phyloP scores from a whole-genome alignment of 441 rosid genomes.

The Euphorbia celastroides region DNA sequence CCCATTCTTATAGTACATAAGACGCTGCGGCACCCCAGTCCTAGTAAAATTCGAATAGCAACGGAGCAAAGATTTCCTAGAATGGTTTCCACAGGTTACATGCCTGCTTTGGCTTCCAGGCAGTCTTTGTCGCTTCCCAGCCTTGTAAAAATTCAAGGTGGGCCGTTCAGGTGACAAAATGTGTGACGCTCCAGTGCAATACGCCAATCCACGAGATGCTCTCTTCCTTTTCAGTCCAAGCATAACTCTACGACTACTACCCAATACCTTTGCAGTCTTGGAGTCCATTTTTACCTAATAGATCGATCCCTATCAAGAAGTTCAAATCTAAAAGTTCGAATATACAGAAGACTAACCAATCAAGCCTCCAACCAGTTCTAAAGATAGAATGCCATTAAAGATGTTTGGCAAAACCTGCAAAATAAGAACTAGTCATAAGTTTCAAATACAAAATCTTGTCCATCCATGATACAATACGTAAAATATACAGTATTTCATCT shows the following conservation, averaged over 20 bases:
- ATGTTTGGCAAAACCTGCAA: slow-evolving; percentile 30
- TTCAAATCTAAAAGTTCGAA: slow-evolving; percentile 39
- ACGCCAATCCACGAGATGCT: slow-evolving; percentile 32
- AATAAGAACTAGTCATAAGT: slow-evolving; percentile 10
- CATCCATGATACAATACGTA: neutral
- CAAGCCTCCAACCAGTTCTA: slow-evolving; percentile 30
- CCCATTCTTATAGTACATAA: slow-evolving; percentile 70
- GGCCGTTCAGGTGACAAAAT: slow-evolving; percentile 29
- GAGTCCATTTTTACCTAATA: slow-evolving; percentile 62
- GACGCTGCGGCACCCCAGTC: slow-evolving; percentile 60
- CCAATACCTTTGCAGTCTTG: slow-evolving; percentile 73
- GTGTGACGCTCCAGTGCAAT: slow-evolving; percentile 40
- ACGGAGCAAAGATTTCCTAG: slow-evolving; percentile 45
- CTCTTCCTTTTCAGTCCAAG: slow-evolving; percentile 57
- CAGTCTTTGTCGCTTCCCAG: slow-evolving; percentile 49
- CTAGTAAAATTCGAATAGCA: slow-evolving; percentile 67
- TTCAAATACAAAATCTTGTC: neutral
- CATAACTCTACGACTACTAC: slow-evolving; percentile 39
- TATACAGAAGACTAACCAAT: slow-evolving; percentile 22
- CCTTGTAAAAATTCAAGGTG: slow-evolving; percentile 24
- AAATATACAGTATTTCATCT: neutral
- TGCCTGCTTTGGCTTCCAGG: slow-evolving; percentile 28
- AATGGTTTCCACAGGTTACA: slow-evolving; percentile 29
- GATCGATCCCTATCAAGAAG: slow-evolving; percentile 52
- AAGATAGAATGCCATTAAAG: slow-evolving; percentile 17